Evolutionary conservation across 1,284 basidiomycete genomes (phyloP).

Genomic region (Anthracocystis walkeri): DNA sequence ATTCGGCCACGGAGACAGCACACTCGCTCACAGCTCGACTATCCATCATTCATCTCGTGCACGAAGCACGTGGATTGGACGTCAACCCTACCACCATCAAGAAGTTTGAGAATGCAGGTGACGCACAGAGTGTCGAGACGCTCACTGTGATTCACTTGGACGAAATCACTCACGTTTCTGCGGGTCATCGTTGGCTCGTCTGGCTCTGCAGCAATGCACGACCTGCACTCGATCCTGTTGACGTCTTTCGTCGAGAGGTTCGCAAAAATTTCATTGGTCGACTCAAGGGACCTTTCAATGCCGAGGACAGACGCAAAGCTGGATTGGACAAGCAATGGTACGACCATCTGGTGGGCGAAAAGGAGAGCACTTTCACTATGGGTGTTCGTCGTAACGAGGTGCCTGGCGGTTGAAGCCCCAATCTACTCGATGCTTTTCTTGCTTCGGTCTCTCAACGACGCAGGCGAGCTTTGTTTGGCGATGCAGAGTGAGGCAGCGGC

Average conservation of each 20-base stretch:
- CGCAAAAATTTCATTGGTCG: constrained; percentile 80
- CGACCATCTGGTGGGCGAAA: constrained; percentile 76
- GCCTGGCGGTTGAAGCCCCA: constrained; percentile 39
- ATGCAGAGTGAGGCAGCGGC: no score
- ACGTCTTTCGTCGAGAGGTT: constrained; percentile 81
- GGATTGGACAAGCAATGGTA: constrained; percentile 69
- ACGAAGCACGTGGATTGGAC: constrained; percentile 87
- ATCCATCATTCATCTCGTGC: constrained; percentile 88
- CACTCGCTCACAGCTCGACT: constrained; percentile 80
- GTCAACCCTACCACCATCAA: constrained; percentile 83
- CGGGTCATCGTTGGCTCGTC: constrained; percentile 84
- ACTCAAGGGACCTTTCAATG: constrained; percentile 87
- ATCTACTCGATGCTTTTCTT: not conserved
- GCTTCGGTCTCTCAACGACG: not conserved
- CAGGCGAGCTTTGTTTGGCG: no score
- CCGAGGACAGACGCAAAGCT: constrained; percentile 79
- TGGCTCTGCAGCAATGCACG: constrained; percentile 76
- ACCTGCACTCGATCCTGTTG: constrained; percentile 77
- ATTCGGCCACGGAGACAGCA: constrained; percentile 80
- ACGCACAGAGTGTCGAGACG: constrained; percentile 76
- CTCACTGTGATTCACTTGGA: constrained; percentile 72
- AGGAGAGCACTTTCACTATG: constrained; percentile 28
- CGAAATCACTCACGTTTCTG: constrained; percentile 84
- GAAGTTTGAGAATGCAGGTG: constrained; percentile 78
- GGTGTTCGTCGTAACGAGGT: constrained; percentile 55